These are phyloP conservation scores for Citeromyces matritensis DNA, from an alignment of 805 yeast genomes.

Conservation along the genomic window DNA sequence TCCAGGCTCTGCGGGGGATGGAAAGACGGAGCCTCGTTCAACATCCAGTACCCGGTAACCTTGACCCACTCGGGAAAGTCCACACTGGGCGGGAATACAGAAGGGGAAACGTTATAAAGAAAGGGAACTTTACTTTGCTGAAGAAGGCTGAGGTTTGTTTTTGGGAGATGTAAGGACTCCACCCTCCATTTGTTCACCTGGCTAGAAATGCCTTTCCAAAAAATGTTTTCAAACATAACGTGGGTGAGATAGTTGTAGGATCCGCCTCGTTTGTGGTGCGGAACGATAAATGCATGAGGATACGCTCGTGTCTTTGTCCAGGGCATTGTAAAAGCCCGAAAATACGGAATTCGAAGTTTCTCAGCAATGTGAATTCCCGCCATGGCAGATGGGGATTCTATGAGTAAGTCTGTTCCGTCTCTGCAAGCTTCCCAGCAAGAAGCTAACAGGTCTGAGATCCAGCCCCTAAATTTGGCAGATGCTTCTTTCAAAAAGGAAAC, in stretches of 20 bases:
- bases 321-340: constrained; percentile 96
- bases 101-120: constrained; percentile 77
- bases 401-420: constrained; percentile 57
- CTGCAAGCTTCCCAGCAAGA: constrained; percentile 85
- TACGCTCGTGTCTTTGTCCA: constrained; percentile 95
- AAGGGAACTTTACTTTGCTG: constrained; percentile 79
- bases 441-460: constrained; percentile 63
- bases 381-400: constrained; percentile 96
- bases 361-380: constrained; percentile 93
- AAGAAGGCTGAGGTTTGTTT: constrained; percentile 54
- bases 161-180: constrained; percentile 43
- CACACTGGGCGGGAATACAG: constrained; percentile 81
- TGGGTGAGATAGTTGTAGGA: constrained; percentile 87
- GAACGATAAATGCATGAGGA: constrained; percentile 92
- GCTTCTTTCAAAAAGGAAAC: constrained; percentile 79
- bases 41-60: constrained; percentile 92
- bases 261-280: constrained; percentile 88
- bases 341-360: constrained; percentile 77
- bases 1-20: constrained; percentile 44
- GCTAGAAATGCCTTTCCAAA: constrained; percentile 84
- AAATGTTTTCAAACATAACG: constrained; percentile 81
- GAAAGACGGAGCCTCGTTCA: constrained; percentile 37
- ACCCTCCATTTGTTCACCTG: constrained; percentile 85
- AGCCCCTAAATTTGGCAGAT: constrained; percentile 56
- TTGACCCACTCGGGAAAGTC: constrained; percentile 94